Evolutionary conservation across 768 basidiomycete species (phyloP).

Genomic region (Antrodiella citrinella): DNA sequence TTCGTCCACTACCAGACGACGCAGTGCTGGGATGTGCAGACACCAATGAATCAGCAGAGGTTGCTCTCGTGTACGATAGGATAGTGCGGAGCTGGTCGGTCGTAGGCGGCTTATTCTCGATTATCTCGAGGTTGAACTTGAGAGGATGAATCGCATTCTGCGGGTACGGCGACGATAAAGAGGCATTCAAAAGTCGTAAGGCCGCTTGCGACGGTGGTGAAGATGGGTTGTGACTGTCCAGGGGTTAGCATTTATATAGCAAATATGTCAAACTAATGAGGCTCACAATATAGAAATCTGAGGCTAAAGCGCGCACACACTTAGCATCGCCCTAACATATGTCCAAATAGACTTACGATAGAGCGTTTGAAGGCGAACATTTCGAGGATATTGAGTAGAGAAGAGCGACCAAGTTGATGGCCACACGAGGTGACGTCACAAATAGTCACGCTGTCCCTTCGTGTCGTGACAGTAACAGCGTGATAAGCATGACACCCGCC

Average conservation of each 20-base stretch:
- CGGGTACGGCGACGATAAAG: constrained; percentile 58
- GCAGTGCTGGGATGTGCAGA: constrained; percentile 51
- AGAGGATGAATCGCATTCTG: constrained; percentile 43
- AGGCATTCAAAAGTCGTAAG: constrained; percentile 47
- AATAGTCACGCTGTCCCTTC: no score
- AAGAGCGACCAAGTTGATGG: no score
- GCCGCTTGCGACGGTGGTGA: constrained; percentile 61
- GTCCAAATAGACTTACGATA: neutral
- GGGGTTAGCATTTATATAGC: neutral
- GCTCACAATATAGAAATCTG: constrained; percentile 61
- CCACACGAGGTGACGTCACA: no score
- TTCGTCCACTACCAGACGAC: constrained; percentile 23
- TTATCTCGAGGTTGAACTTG: constrained; percentile 62
- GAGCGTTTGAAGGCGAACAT: neutral
- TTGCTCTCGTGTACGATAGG: constrained; percentile 40
- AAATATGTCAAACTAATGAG: neutral
- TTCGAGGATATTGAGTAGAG: no score
- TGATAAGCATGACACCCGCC: no score
- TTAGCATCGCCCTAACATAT: neutral
- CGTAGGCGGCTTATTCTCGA: constrained; percentile 57
- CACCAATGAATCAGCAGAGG: constrained; percentile 33
- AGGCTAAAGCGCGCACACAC: constrained; percentile 24
- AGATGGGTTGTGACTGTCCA: constrained; percentile 49
- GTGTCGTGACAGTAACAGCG: no score
- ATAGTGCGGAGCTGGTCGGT: constrained; percentile 64